A percentile compares a stretch with the other conserved stretches of the same genome.
These are phyloP conservation scores for Exophiala bonariae DNA, from an alignment of 2,329 filamentous ascomycete genomes.

Conservation along the genomic window DNA sequence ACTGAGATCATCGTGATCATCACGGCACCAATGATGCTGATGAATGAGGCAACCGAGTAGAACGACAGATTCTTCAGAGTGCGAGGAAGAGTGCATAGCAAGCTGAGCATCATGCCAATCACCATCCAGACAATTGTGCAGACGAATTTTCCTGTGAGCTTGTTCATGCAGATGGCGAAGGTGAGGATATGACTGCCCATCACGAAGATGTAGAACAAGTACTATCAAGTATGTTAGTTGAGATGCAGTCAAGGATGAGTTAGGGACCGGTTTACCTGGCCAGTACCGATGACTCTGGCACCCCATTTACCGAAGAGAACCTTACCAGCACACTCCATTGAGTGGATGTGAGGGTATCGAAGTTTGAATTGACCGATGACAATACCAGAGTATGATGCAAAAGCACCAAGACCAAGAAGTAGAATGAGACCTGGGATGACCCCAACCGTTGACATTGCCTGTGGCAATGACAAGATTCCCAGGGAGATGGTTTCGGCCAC, in stretches of 20 bases:
- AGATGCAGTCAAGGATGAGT: too few relatives aligned
- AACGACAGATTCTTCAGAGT: conserved; percentile 64
- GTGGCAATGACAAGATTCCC: conserved; percentile 57
- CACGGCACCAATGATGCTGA: conserved; percentile 64
- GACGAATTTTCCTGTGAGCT: conserved; percentile 59
- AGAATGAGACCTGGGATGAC: conserved; percentile 57
- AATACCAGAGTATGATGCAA: conserved; percentile 61
- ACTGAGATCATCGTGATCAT: conserved; percentile 67
- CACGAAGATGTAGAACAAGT: conserved; percentile 67
- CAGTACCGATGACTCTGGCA: conserved; percentile 61
- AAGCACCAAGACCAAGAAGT: conserved; percentile 53
- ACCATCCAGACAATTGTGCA: conserved; percentile 66
- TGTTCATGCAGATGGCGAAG: conserved; percentile 68
- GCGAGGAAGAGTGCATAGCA: conserved; percentile 59
- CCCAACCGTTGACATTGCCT: conserved; percentile 53
- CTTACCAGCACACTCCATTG: conserved; percentile 68
- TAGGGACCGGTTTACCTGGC: too few relatives aligned
- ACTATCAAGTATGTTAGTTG: too few relatives aligned
- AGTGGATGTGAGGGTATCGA: conserved; percentile 54
- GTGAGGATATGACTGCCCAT: conserved; percentile 70
- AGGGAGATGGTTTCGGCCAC: conserved; percentile 61
- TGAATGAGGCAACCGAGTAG: conserved; percentile 64
- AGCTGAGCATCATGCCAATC: conserved; percentile 58
- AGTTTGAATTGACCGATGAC: conserved; percentile 62
- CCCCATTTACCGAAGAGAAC: conserved; percentile 55